Base-by-base conservation (phyloP, 345 rosid genomes). In the Trapa incisa region DNA sequence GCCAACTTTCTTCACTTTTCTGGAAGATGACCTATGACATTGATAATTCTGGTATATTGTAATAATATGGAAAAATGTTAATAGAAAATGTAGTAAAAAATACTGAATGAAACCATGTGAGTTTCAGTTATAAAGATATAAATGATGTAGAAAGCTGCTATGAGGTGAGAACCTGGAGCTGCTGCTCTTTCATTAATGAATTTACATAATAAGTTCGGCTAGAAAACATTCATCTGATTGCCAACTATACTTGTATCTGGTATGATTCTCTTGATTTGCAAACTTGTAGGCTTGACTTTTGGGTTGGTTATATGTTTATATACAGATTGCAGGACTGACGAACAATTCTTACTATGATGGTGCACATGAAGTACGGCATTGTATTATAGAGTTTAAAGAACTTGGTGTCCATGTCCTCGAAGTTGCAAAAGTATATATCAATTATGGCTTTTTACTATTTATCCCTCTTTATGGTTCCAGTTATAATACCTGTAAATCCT, bases 311-410 rank as follows among this genome's bases (percentile, higher is more conserved):
- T 54, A 64, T 63, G 75, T 66, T 70, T 65, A 29, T 74, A 67
- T 64, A 75, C 84, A 94, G 99, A 80, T 94, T 83, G 91, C 94
- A 75, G 97, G 99, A 48, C 78, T 94, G 83, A 94, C 99, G 48
- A 94, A 94, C 81, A 91, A 91, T 76, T 94, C 99, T 47, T 78
- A 74, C 73, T 78, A 75, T 81, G 65, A 76, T 69, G 92, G 84
- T 74, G 75, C 97, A 61, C 95, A 91, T 71, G 87, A 87, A 71
- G 86, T 94, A 67, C 92, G 96, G 65, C 94, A 80, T 70, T 94
- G 99, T 71, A 92, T 94, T 65, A 87, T 79, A 76, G 82, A 83
- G 74, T 78, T 75, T 75, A 82, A 79, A 76, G 79, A 71, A 75
- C 97, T 94, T 63, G 95, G 99, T 65, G 82, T 78, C 41, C 67